Conservation (phyloP, 495 filamentous ascomycete species). For the Tuber borchii region DNA sequence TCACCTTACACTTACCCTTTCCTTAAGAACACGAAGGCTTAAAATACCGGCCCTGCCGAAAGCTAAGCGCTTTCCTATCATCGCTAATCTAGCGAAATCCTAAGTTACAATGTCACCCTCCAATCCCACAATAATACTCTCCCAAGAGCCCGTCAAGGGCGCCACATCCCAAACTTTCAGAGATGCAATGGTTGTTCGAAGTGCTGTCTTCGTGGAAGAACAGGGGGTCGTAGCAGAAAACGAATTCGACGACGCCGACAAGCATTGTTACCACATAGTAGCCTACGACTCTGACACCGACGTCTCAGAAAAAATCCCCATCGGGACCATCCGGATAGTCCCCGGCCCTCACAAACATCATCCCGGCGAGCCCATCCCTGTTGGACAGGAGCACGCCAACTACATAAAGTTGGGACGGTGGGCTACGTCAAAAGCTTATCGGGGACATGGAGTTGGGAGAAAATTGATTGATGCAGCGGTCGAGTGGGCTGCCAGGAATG, state of each 20-base stretch:
- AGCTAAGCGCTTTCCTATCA: not conserved
- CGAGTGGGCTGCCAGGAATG: conserved; percentile 56
- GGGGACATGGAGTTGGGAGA: conserved; percentile 57
- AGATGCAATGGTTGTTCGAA: conserved; percentile 72
- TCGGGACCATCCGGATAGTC: conserved; percentile 69
- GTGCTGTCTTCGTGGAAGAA: conserved; percentile 69
- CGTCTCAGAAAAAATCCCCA: conserved; percentile 46
- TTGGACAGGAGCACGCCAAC: conserved; percentile 26
- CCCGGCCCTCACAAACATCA: conserved; percentile 67
- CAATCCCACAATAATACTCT: conserved; percentile 14
- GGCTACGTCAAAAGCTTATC: conserved; percentile 58
- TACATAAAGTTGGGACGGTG: conserved; percentile 74
- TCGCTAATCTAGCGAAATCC: not conserved
- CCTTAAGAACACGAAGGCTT: not conserved
- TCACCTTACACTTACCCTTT: not conserved
- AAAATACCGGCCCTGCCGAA: not conserved
- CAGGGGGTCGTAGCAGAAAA: conserved; percentile 59
- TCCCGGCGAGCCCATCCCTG: conserved; percentile 1
- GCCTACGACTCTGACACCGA: conserved; percentile 54
- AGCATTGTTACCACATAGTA: conserved; percentile 74
- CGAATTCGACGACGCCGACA: conserved; percentile 76
- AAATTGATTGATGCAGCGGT: conserved; percentile 58
- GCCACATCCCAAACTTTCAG: conserved; percentile 56
- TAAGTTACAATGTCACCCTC: conserved; percentile 33
- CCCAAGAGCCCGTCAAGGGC: conserved; percentile 44